phyloP scores from a whole-genome alignment of 2,329 filamentous ascomycete genomes.

The Epicoccum sorghinum region DNA sequence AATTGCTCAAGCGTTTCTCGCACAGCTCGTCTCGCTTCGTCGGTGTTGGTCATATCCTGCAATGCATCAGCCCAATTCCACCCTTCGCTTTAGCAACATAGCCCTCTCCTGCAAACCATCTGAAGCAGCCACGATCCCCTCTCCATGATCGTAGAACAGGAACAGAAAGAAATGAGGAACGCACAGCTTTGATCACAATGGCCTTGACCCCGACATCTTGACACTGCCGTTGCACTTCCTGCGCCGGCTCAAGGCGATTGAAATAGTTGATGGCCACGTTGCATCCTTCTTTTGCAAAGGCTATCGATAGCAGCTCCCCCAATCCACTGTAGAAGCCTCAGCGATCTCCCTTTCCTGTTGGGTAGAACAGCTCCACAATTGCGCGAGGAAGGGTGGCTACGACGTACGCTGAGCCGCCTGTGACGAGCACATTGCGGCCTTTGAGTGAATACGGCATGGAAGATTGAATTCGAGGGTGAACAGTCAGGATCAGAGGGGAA shows the following conservation, averaged over 20 bases:
- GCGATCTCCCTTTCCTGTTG: neutral
- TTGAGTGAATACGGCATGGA: conserved; percentile 68
- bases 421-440: conserved; percentile 67
- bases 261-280: conserved; percentile 78
- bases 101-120: neutral
- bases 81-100: neutral
- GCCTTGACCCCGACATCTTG: conserved; percentile 59
- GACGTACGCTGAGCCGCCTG: conserved; percentile 66
- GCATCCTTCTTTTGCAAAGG: conserved; percentile 71
- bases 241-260: conserved; percentile 65
- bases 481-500: neutral
- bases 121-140: neutral
- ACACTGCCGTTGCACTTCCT: conserved; percentile 63
- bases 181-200: conserved; percentile 65
- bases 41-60: conserved; percentile 65
- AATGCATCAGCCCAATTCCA: neutral
- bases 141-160: no score
- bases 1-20: conserved; percentile 64
- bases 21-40: conserved; percentile 66
- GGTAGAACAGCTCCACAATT: neutral
- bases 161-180: conserved; percentile 22
- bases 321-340: conserved; percentile 61
- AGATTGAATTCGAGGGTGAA: no score
- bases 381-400: neutral
- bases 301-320: conserved; percentile 69